Evolutionary conservation across 352 stramenopile genomes (phyloP), one percentile per base, ranked within the genome.

Genomic region (Phytophthora syringae): DNA sequence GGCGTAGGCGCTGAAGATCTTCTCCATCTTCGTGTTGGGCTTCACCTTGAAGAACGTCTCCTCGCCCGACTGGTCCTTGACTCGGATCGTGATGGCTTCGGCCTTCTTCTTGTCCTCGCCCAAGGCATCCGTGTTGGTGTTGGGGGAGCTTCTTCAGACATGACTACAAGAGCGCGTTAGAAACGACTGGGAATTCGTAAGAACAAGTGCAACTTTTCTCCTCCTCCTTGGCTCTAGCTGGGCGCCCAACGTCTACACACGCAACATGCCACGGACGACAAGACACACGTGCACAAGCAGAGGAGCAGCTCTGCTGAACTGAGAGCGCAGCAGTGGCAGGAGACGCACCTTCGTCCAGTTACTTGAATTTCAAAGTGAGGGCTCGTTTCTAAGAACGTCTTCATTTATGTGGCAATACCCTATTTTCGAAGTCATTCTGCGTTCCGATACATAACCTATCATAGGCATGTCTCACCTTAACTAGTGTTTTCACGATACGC

Each of bases 41-140:
- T 99, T 99, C 44, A 99, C 97, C 84, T 99, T 99, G 82, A 99
- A 99, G 73, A 98, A 99, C 5, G 95, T 99, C 79, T 99, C 96
- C 61, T 98, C 91, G 36, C 91, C 92, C 16, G 87, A 95, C 84
- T 97, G 68, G 73, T 95, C 87, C 75, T 95, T 95, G 20, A 95
- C 87, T 60, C 87, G 85, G 71, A 95, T 95, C 20, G 87, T 95
- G 69, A 95, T 95, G 60, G 86, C 80, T 55, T 94, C 86, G 27
- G 82, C 71, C 80, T 93, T 92, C 80, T 95, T 93, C 83, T 94
- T 94, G 45, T 92, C 84, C 21, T 93, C 82, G 36, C 73, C 80
- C 7, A 34, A 53, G 24, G 60, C 51, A 47, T 88, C 82, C 56
- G 86, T 76, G 47, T 5, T 32, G 27, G 5, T 32, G 48, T 67